Evolutionary conservation across 2,329 filamentous ascomycete species (phyloP).

Genomic region (Ophiocordyceps camponoti-saundersi): DNA sequence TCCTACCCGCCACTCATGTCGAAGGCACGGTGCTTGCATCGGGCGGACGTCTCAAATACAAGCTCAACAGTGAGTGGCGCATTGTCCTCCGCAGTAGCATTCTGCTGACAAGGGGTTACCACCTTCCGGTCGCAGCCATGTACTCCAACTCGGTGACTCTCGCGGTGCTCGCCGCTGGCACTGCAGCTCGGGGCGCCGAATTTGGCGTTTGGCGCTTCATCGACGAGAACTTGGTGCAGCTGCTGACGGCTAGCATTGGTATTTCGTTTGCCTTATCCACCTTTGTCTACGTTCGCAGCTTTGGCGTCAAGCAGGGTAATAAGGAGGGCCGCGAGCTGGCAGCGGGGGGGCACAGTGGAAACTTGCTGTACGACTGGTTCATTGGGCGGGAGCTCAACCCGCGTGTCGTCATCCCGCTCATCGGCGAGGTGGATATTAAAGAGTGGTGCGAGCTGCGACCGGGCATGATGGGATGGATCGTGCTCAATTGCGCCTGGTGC

Average conservation of each 20-base stretch:
- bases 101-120: neutral
- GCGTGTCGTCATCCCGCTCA: slow-evolving; percentile 57
- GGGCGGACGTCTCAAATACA: slow-evolving; percentile 65
- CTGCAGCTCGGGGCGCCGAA: slow-evolving; percentile 56
- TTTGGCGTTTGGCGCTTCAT: slow-evolving; percentile 89
- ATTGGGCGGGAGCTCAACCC: slow-evolving; percentile 94
- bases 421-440: slow-evolving; percentile 83
- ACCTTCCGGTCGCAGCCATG: slow-evolving; percentile 38
- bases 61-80: slow-evolving; percentile 48
- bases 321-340: slow-evolving; percentile 60
- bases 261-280: slow-evolving; percentile 57
- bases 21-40: slow-evolving; percentile 54
- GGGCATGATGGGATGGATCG: slow-evolving; percentile 75
- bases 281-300: slow-evolving; percentile 70
- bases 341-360: slow-evolving; percentile 65
- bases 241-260: slow-evolving; percentile 68
- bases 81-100: slow-evolving; percentile 2
- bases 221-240: slow-evolving; percentile 73
- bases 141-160: slow-evolving; percentile 59
- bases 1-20: slow-evolving; percentile 57
- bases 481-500: slow-evolving; percentile 70
- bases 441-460: slow-evolving; percentile 81
- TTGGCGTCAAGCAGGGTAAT: slow-evolving; percentile 63
- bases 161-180: slow-evolving; percentile 55
- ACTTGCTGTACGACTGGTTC: slow-evolving; percentile 87